Conservation (phyloP, 2,329 filamentous ascomycete species). For the Fusarium veterinarium region DNA sequence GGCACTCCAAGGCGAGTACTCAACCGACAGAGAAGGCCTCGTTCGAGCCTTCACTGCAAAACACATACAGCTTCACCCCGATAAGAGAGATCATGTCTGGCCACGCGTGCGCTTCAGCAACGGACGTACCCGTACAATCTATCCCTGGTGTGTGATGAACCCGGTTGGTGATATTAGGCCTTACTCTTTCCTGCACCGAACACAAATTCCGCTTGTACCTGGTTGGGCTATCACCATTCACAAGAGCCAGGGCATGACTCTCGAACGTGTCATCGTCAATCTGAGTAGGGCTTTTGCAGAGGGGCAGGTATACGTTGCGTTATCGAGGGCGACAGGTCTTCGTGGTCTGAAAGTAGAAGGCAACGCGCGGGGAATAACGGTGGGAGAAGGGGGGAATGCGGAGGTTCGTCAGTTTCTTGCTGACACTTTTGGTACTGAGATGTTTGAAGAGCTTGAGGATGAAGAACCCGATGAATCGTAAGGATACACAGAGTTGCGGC, state of each 20-base stretch:
- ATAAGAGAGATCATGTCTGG: constrained; percentile 6
- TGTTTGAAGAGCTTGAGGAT: background rate
- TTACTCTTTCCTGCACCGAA: constrained; percentile 62
- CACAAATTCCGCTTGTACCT: constrained; percentile 69
- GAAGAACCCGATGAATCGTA: accelerated
- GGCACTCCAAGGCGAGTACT: background rate
- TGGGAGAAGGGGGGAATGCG: background rate
- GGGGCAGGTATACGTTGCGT: constrained; percentile 69
- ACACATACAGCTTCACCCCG: background rate
- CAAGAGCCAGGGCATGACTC: constrained; percentile 71
- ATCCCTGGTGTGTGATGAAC: constrained; percentile 61
- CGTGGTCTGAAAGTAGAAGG: constrained; percentile 33
- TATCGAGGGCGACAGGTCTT: constrained; percentile 38
- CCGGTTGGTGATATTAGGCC: constrained; percentile 56
- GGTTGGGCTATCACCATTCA: constrained; percentile 74
- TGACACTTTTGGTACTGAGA: background rate
- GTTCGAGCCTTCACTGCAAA: background rate
- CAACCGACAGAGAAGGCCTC: background rate
- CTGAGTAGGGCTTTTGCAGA: constrained; percentile 63
- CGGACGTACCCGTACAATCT: constrained; percentile 57
- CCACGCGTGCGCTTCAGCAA: constrained; percentile 63
- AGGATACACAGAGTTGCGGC: background rate
- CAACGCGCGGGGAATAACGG: background rate
- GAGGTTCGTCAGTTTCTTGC: background rate
- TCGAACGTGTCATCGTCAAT: constrained; percentile 68